Percentiles rank a stretch among this genome's conserved stretches.
Conservation (phyloP, 1,284 basidiomycete genomes). For the Polyporus tsugae region DNA sequence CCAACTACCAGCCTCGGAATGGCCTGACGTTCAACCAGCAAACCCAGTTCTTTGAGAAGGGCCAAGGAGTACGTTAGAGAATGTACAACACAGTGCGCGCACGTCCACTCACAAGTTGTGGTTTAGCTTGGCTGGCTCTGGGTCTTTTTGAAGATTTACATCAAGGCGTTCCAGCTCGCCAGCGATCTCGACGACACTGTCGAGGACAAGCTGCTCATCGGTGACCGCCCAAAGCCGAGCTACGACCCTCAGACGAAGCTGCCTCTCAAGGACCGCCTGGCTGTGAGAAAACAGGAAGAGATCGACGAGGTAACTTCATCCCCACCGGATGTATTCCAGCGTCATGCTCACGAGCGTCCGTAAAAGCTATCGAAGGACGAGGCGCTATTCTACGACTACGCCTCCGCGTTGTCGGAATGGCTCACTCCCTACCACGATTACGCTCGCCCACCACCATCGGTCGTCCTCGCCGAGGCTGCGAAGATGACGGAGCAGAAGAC, state of each 20-base stretch:
- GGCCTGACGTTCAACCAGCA: conserved; percentile 65
- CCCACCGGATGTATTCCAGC: neutral
- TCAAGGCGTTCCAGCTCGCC: conserved; percentile 75
- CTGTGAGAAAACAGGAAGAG: conserved; percentile 58
- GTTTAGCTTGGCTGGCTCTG: conserved; percentile 72
- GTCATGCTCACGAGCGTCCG: neutral
- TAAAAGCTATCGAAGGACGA: conserved; percentile 70
- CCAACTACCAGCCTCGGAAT: conserved; percentile 74
- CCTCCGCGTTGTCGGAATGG: conserved; percentile 71
- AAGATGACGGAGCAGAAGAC: conserved; percentile 75
- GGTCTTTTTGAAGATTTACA: conserved; percentile 78
- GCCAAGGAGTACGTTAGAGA: conserved; percentile 60
- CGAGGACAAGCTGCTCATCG: conserved; percentile 80
- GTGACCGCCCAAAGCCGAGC: conserved; percentile 76
- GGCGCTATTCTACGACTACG: conserved; percentile 61
- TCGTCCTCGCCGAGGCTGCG: conserved; percentile 76
- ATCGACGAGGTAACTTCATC: conserved; percentile 55
- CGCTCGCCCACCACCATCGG: conserved; percentile 69
- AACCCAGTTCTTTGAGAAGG: conserved; percentile 68
- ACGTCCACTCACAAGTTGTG: neutral
- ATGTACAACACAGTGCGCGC: neutral
- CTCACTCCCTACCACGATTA: conserved; percentile 77
- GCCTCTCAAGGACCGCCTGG: conserved; percentile 64
- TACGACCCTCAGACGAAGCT: conserved; percentile 56
- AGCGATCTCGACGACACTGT: conserved; percentile 80